These are phyloP conservation scores for Epicoccum sorghinum DNA, from an alignment of 2,329 filamentous ascomycete genomes.

Conservation along the genomic window DNA sequence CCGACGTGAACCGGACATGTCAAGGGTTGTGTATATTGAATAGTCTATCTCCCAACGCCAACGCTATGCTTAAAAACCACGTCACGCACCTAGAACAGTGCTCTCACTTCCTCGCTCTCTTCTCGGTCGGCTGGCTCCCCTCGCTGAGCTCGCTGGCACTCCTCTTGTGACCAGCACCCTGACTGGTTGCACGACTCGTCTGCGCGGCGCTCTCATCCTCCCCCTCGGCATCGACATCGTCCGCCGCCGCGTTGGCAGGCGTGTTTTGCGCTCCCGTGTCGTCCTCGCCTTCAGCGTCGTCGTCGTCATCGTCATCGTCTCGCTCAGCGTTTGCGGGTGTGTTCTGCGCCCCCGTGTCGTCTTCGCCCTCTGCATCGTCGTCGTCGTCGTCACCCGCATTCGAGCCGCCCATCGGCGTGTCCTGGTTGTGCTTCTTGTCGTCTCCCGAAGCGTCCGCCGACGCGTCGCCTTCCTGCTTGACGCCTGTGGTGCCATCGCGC, in stretches of 20 bases:
- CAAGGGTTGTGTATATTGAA: too few species aligned
- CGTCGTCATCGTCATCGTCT: conserved; percentile 37
- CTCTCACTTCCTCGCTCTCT: conserved; percentile 39
- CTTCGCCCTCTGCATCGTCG: conserved; percentile 34
- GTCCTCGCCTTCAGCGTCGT: conserved; percentile 32
- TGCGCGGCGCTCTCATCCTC: conserved; percentile 42
- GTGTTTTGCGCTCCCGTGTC: conserved; percentile 13
- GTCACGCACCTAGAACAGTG: too few species aligned
- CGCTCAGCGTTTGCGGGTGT: conserved; percentile 15
- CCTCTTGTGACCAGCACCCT: conserved; percentile 65
- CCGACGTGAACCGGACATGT: too few species aligned
- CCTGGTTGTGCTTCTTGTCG: conserved; percentile 23
- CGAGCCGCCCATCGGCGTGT: conserved; percentile 43
- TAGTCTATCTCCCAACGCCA: not conserved
- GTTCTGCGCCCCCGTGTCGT: conserved; percentile 19
- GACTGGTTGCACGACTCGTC: conserved; percentile 36
- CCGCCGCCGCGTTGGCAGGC: conserved; percentile 15
- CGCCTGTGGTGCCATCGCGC: conserved; percentile 20
- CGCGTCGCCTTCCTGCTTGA: conserved; percentile 16
- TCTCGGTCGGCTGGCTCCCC: conserved; percentile 40
- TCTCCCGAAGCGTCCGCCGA: not conserved
- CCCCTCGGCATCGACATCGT: conserved; percentile 40
- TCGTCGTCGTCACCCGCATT: conserved; percentile 27
- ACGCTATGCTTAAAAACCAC: not conserved
- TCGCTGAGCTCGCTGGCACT: conserved; percentile 82